Percentiles rank a stretch among this genome's conserved stretches.
These are phyloP conservation scores for Helminthosporium solani DNA, from an alignment of 2,329 filamentous ascomycete genomes.

Conservation along the genomic window DNA sequence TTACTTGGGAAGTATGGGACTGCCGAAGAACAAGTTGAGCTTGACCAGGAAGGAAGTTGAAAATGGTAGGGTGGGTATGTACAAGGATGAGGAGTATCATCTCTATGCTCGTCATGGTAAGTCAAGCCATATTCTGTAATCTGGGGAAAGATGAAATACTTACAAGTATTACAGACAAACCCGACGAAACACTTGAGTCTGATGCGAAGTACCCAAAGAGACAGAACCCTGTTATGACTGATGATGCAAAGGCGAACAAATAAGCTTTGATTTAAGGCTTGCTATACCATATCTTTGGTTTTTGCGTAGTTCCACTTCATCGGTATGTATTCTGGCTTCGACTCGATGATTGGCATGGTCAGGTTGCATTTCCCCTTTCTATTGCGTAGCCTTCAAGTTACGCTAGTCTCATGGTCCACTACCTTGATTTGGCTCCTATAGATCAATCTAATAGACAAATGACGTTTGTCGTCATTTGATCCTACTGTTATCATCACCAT, in stretches of 20 bases:
- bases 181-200: constrained; percentile 54
- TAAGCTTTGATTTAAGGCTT: constrained; percentile 28
- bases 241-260: constrained; percentile 52
- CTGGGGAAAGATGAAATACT: neutral
- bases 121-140: constrained; percentile 19
- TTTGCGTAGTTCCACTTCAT: no score
- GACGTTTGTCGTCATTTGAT: no score
- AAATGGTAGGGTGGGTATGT: constrained; percentile 48
- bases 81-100: constrained; percentile 51
- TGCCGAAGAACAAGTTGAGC: constrained; percentile 57
- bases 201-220: constrained; percentile 50
- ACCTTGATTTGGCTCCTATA: no score
- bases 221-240: constrained; percentile 48
- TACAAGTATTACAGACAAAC: constrained; percentile 47
- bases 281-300: no score
- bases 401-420: no score
- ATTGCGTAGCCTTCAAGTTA: no score
- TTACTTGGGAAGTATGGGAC: constrained; percentile 63
- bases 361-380: no score
- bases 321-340: no score
- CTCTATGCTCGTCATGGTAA: constrained; percentile 53
- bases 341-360: no score
- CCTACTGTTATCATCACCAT: no score
- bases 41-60: constrained; percentile 61
- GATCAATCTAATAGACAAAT: no score